Evolutionary conservation across 2,329 filamentous ascomycete genomes (phyloP).

Genomic region (Amesomyces nigricolor): DNA sequence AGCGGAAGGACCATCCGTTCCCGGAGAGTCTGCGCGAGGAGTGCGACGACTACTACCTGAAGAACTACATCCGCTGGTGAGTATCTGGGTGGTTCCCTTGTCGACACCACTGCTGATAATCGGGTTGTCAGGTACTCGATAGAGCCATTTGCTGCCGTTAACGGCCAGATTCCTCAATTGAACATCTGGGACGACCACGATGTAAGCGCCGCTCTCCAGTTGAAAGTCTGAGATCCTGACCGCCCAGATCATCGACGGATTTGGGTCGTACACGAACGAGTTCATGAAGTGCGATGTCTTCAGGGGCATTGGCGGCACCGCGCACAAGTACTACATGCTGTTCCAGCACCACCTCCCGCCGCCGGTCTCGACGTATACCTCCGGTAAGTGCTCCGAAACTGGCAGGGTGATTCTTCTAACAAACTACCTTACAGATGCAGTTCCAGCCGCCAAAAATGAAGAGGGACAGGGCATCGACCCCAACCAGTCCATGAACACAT

Average conservation of each 20-base stretch:
- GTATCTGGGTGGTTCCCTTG: background rate
- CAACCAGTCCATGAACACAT: conserved; percentile 68
- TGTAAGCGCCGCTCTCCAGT: conserved; percentile 39
- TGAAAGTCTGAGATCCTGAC: conserved; percentile 29
- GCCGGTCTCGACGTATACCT: conserved; percentile 78
- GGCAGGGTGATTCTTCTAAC: background rate
- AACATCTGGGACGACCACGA: conserved; percentile 99
- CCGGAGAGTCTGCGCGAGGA: conserved; percentile 71
- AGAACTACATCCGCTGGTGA: conserved; percentile 75
- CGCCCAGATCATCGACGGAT: conserved; percentile 77
- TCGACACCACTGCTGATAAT: background rate
- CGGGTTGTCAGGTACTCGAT: conserved; percentile 52
- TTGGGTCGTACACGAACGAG: conserved; percentile 85
- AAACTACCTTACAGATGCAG: conserved; percentile 12
- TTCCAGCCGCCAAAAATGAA: conserved; percentile 36
- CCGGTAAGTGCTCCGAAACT: conserved; percentile 43
- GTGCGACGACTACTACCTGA: conserved; percentile 84
- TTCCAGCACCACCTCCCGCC: conserved; percentile 94
- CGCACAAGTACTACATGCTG: conserved; percentile 96
- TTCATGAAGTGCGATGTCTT: conserved; percentile 88
- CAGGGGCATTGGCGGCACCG: conserved; percentile 81
- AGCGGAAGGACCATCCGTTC: conserved; percentile 74
- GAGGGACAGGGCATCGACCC: conserved; percentile 60
- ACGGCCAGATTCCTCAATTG: conserved; percentile 88
- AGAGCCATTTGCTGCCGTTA: conserved; percentile 78